Conservation (phyloP, 2,329 filamentous ascomycete genomes). For the Hymenoscyphus infarciens region DNA sequence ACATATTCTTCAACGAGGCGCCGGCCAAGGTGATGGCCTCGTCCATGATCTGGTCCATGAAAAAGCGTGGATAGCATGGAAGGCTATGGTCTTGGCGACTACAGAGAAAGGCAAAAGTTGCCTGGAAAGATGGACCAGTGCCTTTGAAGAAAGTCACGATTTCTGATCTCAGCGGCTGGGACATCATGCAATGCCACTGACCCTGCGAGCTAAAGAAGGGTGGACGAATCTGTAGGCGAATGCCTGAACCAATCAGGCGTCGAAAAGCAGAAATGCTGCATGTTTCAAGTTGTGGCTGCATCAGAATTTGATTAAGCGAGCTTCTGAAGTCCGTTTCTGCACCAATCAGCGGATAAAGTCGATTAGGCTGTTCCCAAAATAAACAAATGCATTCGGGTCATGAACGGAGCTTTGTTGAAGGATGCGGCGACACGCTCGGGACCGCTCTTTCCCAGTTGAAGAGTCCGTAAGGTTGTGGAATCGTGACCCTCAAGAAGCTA, state of each 20-base stretch:
- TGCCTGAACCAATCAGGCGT: slow-evolving; percentile 1
- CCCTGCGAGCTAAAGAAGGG: background rate
- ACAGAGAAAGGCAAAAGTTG: slow-evolving; percentile 1
- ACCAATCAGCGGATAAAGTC: background rate
- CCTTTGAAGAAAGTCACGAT: background rate
- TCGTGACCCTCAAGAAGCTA: background rate
- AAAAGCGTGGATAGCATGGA: background rate
- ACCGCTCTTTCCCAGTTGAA: slow-evolving; percentile 1
- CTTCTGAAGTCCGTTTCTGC: background rate
- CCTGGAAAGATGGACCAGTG: background rate
- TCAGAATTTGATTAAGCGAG: slow-evolving; percentile 9
- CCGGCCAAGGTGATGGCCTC: slow-evolving; percentile 6
- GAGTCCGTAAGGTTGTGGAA: background rate
- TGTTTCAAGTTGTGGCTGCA: slow-evolving; percentile 10
- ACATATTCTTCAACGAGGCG: slow-evolving; percentile 10
- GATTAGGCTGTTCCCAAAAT: slow-evolving; percentile 5
- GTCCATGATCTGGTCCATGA: background rate
- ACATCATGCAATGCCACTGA: slow-evolving; percentile 2
- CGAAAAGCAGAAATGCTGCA: background rate
- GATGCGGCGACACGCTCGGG: slow-evolving; percentile 15
- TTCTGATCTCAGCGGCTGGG: slow-evolving; percentile 9
- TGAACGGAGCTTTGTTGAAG: slow-evolving; percentile 7
- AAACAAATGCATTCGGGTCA: background rate
- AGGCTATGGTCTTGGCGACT: background rate
- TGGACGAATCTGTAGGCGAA: background rate